These are phyloP conservation scores for Fusarium newnesense DNA, from an alignment of 2,329 filamentous ascomycete species.

Conservation along the genomic window DNA sequence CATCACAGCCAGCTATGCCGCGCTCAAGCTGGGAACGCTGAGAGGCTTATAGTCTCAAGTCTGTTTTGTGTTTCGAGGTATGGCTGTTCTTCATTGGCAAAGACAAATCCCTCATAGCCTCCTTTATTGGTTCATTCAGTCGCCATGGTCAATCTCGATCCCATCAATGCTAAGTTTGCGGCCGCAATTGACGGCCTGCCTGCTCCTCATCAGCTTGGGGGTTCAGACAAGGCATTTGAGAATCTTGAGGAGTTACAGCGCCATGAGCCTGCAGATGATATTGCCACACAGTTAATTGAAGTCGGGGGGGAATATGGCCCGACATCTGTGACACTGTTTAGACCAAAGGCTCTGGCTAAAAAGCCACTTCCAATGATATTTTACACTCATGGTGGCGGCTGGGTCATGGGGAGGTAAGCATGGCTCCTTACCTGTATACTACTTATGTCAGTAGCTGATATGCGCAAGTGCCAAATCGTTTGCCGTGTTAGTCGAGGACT, in stretches of 20 bases:
- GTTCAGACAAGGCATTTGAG: neutral
- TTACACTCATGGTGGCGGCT: neutral
- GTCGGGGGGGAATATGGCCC: neutral
- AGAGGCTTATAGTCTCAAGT: neutral
- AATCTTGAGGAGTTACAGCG: neutral
- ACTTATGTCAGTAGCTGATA: neutral
- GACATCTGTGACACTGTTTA: neutral
- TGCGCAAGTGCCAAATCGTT: neutral
- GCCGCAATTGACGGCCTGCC: neutral
- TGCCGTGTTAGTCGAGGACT: neutral
- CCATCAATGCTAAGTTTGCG: neutral
- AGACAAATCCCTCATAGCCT: neutral
- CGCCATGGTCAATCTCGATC: neutral
- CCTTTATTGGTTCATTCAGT: neutral
- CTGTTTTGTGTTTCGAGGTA: neutral
- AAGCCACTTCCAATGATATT: neutral
- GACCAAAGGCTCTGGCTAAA: neutral
- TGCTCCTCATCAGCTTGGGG: neutral
- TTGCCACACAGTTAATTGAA: neutral
- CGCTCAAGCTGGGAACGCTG: neutral
- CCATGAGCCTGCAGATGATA: neutral
- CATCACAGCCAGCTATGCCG: neutral
- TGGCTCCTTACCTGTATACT: neutral
- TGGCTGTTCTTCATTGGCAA: too few species aligned
- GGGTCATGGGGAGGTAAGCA: neutral